Percentiles rank a stretch among this genome's conserved stretches.
phyloP scores from a whole-genome alignment of 1,284 basidiomycete genomes.

The Rhodofomes roseus region DNA sequence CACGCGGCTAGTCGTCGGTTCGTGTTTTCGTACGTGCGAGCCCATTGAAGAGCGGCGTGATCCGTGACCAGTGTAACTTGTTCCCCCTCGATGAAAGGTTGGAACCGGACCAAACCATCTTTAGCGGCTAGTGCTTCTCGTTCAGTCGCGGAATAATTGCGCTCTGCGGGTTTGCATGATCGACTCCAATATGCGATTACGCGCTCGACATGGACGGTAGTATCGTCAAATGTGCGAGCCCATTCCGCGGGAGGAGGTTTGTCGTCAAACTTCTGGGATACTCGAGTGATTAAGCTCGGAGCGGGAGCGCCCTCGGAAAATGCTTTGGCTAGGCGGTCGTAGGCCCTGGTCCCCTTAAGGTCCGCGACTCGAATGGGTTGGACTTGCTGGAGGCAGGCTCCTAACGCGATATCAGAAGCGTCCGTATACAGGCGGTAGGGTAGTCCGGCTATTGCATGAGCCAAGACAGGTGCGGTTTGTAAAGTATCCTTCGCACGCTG shows the following conservation, averaged over 20 bases:
- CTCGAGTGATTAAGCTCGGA: slow-evolving; percentile 15
- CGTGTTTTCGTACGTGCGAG: slow-evolving; percentile 26
- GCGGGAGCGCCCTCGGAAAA: slow-evolving; percentile 13
- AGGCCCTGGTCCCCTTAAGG: slow-evolving; percentile 32
- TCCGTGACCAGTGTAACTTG: slow-evolving; percentile 25
- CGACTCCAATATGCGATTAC: slow-evolving; percentile 31
- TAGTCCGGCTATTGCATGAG: too few relatives aligned
- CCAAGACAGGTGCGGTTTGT: slow-evolving; percentile 15
- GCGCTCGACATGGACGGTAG: slow-evolving; percentile 25
- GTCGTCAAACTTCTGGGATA: slow-evolving; percentile 16
- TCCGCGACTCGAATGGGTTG: slow-evolving; percentile 31
- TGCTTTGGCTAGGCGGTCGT: slow-evolving; percentile 24
- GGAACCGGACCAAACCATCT: too few relatives aligned
- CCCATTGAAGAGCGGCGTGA: slow-evolving; percentile 31
- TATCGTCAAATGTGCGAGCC: slow-evolving; percentile 23
- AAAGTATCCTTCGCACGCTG: slow-evolving; percentile 12
- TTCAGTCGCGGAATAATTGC: too few relatives aligned
- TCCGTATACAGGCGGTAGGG: too few relatives aligned
- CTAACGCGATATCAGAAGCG: slow-evolving; percentile 27
- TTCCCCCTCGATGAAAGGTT: slow-evolving; percentile 28
- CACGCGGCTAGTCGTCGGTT: slow-evolving; percentile 25
- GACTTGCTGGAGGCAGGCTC: slow-evolving; percentile 28
- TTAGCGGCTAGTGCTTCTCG: too few relatives aligned
- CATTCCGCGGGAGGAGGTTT: slow-evolving; percentile 13
- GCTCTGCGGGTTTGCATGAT: slow-evolving; percentile 21